Percentiles rank a stretch among this genome's conserved stretches.
Evolutionary conservation across 1,284 basidiomycete species (phyloP).

Genomic region (Ganoderma boninense): DNA sequence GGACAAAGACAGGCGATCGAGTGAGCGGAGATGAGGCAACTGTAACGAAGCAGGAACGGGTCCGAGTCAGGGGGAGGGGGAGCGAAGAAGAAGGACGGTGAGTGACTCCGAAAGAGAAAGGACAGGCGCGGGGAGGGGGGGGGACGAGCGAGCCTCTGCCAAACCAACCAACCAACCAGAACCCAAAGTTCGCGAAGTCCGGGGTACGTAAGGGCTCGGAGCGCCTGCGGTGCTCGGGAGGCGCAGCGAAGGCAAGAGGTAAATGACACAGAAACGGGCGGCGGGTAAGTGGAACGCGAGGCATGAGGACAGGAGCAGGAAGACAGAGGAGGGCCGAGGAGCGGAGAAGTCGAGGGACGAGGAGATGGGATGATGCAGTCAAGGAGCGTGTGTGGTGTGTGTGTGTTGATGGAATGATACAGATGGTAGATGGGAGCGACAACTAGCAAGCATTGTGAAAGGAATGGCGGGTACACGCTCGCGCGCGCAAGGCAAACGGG

Average conservation of each 20-base stretch:
- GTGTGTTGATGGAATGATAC: neutral
- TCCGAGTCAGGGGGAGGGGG: neutral
- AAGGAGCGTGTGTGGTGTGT: neutral
- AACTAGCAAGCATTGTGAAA: neutral
- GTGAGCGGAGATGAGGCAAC: neutral
- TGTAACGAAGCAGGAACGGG: neutral
- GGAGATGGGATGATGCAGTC: neutral
- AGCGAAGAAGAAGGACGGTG: neutral
- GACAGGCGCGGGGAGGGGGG: neutral
- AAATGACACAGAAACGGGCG: neutral
- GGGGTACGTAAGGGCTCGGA: too few species aligned
- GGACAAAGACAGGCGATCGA: too few species aligned
- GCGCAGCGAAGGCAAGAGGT: neutral
- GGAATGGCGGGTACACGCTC: neutral
- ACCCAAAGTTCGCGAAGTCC: constrained; percentile 21
- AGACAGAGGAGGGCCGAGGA: neutral
- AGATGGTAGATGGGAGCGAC: constrained; percentile 5
- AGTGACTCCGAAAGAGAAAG: neutral
- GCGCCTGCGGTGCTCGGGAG: too few species aligned
- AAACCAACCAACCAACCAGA: constrained; percentile 18
- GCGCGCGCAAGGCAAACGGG: neutral
- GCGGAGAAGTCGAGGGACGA: too few species aligned
- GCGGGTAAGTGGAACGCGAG: neutral
- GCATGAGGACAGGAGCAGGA: too few species aligned
- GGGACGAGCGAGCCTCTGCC: constrained; percentile 1